phyloP scores from a whole-genome alignment of 192 early-diverging fungal genomes.

The Coemansia sp. region DNA sequence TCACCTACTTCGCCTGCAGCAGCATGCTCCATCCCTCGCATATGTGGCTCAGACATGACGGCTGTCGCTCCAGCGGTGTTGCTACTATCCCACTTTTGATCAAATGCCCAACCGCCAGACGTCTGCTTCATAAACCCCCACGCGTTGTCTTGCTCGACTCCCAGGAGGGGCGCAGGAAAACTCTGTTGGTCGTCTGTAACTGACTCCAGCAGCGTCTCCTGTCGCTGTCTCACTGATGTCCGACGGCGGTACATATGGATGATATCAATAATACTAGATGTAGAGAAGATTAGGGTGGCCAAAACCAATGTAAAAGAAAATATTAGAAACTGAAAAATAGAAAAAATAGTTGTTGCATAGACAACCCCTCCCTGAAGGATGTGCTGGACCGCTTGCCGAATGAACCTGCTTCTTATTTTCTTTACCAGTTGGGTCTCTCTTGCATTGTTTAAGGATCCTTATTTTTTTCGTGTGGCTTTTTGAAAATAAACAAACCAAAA shows the following conservation, averaged over 20 bases:
- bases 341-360: neutral
- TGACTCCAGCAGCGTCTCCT: neutral
- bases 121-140: constrained; percentile 3
- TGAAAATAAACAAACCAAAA: neutral
- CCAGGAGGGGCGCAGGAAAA: neutral
- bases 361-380: neutral
- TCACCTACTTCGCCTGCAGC: constrained; percentile 26
- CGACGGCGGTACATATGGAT: constrained; percentile 7
- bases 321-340: neutral
- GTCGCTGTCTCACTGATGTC: constrained; percentile 8
- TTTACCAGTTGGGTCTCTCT: neutral
- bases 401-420: neutral
- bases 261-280: constrained; percentile 3
- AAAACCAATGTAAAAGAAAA: neutral
- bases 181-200: neutral
- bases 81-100: neutral
- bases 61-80: constrained; percentile 4
- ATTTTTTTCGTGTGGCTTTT: neutral
- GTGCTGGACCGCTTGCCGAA: neutral
- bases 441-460: neutral
- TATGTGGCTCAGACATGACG: neutral
- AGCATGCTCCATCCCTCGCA: neutral
- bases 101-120: neutral
- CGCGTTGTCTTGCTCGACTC: constrained; percentile 9
- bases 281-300: neutral